Conservation (phyloP, 495 filamentous ascomycete genomes). For the Barbatosphaeria neglecta region DNA sequence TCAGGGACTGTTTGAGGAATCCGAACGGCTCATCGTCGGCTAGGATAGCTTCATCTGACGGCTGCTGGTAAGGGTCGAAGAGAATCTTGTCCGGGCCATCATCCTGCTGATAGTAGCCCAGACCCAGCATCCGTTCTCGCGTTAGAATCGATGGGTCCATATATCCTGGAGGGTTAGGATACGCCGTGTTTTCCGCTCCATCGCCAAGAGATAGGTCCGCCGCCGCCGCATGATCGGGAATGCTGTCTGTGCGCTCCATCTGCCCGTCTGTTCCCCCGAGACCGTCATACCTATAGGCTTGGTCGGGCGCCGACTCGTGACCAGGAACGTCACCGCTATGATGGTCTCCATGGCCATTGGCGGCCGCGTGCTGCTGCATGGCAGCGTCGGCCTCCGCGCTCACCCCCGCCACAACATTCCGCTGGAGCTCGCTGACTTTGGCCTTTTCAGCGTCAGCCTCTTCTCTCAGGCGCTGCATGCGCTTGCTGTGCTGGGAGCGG, state of each 20-base stretch:
- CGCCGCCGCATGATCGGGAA: conserved; percentile 7
- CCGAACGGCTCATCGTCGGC: conserved; percentile 31
- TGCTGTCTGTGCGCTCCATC: not conserved
- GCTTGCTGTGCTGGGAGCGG: conserved; percentile 34
- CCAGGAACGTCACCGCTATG: conserved; percentile 11
- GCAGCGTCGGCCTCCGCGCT: conserved; percentile 21
- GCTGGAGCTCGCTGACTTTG: conserved; percentile 19
- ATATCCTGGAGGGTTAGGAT: conserved; percentile 33
- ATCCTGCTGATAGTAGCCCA: conserved; percentile 44
- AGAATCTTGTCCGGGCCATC: conserved; percentile 38
- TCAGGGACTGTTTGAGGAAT: conserved; percentile 34
- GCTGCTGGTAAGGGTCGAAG: conserved; percentile 36
- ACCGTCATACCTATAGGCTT: not conserved
- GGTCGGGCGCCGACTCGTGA: not conserved
- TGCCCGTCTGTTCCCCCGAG: not conserved
- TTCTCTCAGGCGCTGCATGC: conserved; percentile 39
- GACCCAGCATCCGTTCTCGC: conserved; percentile 38
- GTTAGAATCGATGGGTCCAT: conserved; percentile 33
- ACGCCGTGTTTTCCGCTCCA: conserved; percentile 24
- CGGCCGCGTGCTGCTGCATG: conserved; percentile 18
- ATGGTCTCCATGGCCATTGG: conserved; percentile 22
- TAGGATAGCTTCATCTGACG: conserved; percentile 22
- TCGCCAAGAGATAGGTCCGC: conserved; percentile 17
- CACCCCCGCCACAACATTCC: conserved; percentile 13
- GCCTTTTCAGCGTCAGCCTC: conserved; percentile 43